Conservation (phyloP, 768 basidiomycete species). For the Phylloporus arenicola region DNA sequence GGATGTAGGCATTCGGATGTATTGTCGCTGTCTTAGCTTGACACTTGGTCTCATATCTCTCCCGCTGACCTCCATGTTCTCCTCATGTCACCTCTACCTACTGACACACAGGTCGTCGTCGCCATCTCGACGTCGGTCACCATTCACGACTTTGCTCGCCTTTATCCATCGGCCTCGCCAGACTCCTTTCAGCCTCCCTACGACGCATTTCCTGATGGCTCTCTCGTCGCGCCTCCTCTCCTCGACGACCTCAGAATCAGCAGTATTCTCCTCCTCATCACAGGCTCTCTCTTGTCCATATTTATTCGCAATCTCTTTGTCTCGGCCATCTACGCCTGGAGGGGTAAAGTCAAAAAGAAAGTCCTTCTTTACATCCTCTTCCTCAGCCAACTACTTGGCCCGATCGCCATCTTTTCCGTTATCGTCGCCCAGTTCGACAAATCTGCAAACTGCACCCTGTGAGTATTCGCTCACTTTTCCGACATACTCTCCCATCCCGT, state of each 20-base stretch:
- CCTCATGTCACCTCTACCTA: not conserved
- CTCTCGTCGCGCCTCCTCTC: slow-evolving; percentile 47
- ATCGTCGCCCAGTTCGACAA: slow-evolving; percentile 44
- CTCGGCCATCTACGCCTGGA: slow-evolving; percentile 46
- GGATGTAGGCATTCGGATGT: slow-evolving; percentile 32
- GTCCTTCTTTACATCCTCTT: slow-evolving; percentile 53
- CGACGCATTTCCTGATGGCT: slow-evolving; percentile 48
- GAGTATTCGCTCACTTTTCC: slow-evolving; percentile 19
- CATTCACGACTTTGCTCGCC: slow-evolving; percentile 43
- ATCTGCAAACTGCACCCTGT: slow-evolving; percentile 44
- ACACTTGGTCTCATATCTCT: no score
- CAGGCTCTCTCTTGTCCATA: slow-evolving; percentile 45
- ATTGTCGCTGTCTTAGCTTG: not conserved
- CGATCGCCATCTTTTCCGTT: slow-evolving; percentile 38
- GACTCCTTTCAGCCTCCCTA: slow-evolving; percentile 45
- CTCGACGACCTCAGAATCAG: slow-evolving; percentile 38
- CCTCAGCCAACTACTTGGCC: slow-evolving; percentile 50
- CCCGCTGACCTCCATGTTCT: not conserved
- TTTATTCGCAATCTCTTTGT: slow-evolving; percentile 50
- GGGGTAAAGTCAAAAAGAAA: slow-evolving; percentile 54
- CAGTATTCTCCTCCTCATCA: slow-evolving; percentile 41
- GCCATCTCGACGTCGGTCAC: slow-evolving; percentile 45
- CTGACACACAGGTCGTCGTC: slow-evolving; percentile 33
- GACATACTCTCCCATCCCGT: not conserved
- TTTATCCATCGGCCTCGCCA: slow-evolving; percentile 38